These are phyloP conservation scores for Aspergillus persii DNA, from an alignment of 2,329 filamentous ascomycete genomes.

Conservation along the genomic window DNA sequence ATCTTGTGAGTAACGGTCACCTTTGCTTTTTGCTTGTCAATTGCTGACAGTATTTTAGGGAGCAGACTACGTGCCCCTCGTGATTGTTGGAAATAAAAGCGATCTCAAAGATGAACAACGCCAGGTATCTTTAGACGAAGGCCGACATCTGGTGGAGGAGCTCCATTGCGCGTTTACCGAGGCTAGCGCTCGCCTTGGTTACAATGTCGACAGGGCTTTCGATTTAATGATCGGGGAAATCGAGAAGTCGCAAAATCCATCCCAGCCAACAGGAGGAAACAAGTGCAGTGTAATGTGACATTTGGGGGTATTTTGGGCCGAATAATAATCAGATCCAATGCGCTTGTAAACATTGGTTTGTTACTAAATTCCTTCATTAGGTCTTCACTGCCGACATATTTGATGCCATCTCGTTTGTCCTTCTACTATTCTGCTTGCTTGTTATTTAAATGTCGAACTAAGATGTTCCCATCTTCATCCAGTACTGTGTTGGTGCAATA, in stretches of 20 bases:
- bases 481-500: not conserved
- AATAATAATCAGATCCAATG: not conserved
- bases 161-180: conserved; percentile 93
- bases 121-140: conserved; percentile 83
- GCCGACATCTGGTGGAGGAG: conserved; percentile 78
- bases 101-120: conserved; percentile 90
- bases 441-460: not conserved
- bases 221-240: conserved; percentile 93
- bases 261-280: conserved; percentile 72
- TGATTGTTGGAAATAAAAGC: conserved; percentile 96
- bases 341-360: not conserved
- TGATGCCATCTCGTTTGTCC: not conserved
- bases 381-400: not conserved
- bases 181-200: conserved; percentile 88
- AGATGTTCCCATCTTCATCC: not conserved
- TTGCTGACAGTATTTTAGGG: conserved; percentile 56
- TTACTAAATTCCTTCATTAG: not conserved
- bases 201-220: conserved; percentile 89
- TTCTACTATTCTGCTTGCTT: not conserved
- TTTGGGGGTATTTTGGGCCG: not conserved
- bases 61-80: conserved; percentile 86
- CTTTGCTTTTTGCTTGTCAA: not conserved
- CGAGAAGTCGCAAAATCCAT: conserved; percentile 88
- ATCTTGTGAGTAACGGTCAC: conserved; percentile 63
- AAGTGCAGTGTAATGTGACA: conserved; percentile 85